A percentile compares a stretch with the other conserved stretches of the same genome.
Conservation (phyloP, 768 basidiomycete genomes). For the Phaffia tasmanica region DNA sequence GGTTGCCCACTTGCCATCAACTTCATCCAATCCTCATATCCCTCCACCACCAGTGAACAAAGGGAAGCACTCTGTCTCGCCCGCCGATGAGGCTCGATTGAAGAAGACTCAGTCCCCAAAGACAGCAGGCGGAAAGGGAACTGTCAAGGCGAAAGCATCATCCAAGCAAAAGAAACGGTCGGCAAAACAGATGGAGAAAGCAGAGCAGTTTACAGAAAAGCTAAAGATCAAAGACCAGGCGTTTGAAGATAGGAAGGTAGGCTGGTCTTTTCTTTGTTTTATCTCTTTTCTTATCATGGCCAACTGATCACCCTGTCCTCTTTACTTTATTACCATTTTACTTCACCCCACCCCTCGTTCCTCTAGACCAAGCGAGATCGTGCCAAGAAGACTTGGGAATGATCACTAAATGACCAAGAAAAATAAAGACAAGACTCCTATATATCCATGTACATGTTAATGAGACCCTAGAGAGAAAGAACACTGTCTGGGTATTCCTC, state of each 20-base stretch:
- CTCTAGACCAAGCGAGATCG: constrained; percentile 8
- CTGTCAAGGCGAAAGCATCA: constrained; percentile 9
- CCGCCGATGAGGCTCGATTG: not conserved
- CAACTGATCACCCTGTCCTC: not conserved
- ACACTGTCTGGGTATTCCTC: too few relatives aligned
- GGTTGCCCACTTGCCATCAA: constrained; percentile 7
- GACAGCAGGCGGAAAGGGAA: not conserved
- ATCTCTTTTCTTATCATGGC: too few relatives aligned
- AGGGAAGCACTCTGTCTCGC: constrained; percentile 6
- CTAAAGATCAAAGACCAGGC: constrained; percentile 13
- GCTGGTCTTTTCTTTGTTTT: not conserved
- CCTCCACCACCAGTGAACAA: constrained; percentile 1
- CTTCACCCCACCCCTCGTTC: too few relatives aligned
- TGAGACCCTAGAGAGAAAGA: too few relatives aligned
- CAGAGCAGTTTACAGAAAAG: constrained; percentile 7
- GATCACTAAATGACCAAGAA: not conserved
- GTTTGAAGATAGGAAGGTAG: constrained; percentile 10
- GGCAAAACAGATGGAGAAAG: constrained; percentile 2
- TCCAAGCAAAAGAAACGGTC: constrained; percentile 15
- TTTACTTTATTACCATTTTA: not conserved
- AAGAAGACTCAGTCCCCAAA: constrained; percentile 2
- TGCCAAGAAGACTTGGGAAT: constrained; percentile 18
- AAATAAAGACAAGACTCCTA: too few relatives aligned
- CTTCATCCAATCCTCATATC: constrained; percentile 8
- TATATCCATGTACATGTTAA: too few relatives aligned